Percentiles rank a stretch among this genome's conserved stretches.
Conservation (phyloP, 768 basidiomycete genomes). For the Leccinum boreale region DNA sequence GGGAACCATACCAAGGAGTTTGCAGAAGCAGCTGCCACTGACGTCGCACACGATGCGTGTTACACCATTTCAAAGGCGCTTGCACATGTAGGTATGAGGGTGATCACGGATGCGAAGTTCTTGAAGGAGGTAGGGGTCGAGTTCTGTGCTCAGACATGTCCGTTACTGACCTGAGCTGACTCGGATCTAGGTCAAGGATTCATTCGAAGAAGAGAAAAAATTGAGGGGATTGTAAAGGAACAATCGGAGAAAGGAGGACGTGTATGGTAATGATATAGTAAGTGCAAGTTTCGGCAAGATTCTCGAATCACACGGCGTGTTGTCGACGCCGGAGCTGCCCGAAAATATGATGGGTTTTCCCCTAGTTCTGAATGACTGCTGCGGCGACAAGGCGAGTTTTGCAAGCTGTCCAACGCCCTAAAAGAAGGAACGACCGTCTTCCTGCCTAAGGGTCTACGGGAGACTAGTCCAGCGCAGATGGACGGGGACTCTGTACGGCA, state of each 20-base stretch:
- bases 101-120: conserved; percentile 64
- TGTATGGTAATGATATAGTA: not conserved
- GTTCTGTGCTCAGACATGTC: not conserved
- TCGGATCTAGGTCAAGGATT: conserved; percentile 39
- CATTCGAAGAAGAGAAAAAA: conserved; percentile 46
- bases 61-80: conserved; percentile 68
- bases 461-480: not conserved
- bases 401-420: not conserved
- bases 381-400: not conserved
- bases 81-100: conserved; percentile 65
- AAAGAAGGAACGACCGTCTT: no score
- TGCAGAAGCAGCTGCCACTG: conserved; percentile 56
- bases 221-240: conserved; percentile 5
- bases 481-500: not conserved
- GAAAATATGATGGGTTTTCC: not conserved
- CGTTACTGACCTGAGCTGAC: not conserved
- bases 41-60: conserved; percentile 61
- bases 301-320: not conserved
- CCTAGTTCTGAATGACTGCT: no score
- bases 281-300: not conserved
- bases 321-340: not conserved
- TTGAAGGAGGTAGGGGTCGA: conserved; percentile 44
- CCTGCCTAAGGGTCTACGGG: no score
- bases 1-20: conserved; percentile 79
- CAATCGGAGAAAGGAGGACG: not conserved